phyloP scores from a whole-genome alignment of 164 flowering plant species.

The Liriodendron chinense region DNA sequence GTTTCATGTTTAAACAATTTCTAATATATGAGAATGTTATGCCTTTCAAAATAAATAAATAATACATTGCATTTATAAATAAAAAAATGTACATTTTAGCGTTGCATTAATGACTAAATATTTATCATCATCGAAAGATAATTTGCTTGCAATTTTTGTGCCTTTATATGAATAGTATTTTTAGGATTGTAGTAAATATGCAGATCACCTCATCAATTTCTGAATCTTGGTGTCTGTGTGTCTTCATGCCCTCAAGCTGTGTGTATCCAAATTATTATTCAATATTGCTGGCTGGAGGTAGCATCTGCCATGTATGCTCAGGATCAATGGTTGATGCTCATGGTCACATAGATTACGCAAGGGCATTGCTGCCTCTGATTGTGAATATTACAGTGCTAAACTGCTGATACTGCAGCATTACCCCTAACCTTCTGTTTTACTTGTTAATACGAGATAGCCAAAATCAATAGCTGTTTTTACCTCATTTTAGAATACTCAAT shows the following conservation, averaged over 20 bases:
- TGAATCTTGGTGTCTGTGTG: too few species aligned
- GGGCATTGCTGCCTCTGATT: background rate
- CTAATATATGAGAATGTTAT: too few species aligned
- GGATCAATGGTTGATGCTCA: background rate
- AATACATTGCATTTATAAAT: too few species aligned
- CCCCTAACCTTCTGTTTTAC: background rate
- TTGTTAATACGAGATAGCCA: background rate
- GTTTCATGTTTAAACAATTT: background rate
- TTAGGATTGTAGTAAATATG: background rate
- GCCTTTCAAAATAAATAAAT: too few species aligned
- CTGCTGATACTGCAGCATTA: background rate
- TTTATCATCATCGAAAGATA: too few species aligned
- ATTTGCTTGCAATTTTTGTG: too few species aligned
- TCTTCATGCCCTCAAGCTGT: background rate
- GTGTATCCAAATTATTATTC: background rate
- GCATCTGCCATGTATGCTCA: background rate
- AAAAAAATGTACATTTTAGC: background rate
- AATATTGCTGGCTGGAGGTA: background rate
- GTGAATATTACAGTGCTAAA: background rate
- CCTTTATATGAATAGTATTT: too few species aligned
- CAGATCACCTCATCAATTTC: background rate
- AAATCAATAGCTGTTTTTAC: background rate
- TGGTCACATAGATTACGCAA: background rate
- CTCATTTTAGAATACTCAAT: too few species aligned
- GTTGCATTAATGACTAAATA: background rate